These are phyloP conservation scores for Talaromyces sp. DNA, from an alignment of 2,329 filamentous ascomycete species.

Conservation along the genomic window DNA sequence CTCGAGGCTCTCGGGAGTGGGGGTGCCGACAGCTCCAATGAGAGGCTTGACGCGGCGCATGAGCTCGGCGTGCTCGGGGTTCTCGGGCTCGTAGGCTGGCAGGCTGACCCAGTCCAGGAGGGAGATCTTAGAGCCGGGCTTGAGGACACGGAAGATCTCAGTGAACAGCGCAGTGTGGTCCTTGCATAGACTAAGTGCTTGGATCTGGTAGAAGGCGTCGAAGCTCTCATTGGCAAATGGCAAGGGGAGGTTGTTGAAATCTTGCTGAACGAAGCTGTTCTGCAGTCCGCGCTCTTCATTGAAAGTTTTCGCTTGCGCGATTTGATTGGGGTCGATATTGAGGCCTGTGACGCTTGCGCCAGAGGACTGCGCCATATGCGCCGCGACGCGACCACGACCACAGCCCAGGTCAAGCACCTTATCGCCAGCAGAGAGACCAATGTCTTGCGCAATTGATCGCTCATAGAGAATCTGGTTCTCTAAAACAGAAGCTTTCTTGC, in stretches of 20 bases:
- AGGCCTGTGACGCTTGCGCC: constrained; percentile 55
- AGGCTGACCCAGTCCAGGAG: constrained; percentile 58
- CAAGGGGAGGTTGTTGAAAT: constrained; percentile 57
- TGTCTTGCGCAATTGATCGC: constrained; percentile 53
- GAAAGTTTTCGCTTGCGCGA: constrained; percentile 51
- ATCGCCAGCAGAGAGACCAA: constrained; percentile 51
- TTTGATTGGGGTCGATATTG: constrained; percentile 59
- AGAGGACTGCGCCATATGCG: constrained; percentile 55
- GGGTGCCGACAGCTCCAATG: constrained; percentile 59
- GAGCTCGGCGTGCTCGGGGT: constrained; percentile 53
- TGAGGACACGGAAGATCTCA: constrained; percentile 54
- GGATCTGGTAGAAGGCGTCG: constrained; percentile 62
- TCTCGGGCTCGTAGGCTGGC: constrained; percentile 51
- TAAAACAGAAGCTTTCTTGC: constrained; percentile 51
- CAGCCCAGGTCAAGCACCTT: constrained; percentile 57
- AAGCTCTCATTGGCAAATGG: constrained; percentile 55
- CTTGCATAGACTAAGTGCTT: constrained; percentile 58
- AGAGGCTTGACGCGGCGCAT: constrained; percentile 60
- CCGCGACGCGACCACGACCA: constrained; percentile 57
- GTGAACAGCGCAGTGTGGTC: constrained; percentile 51
- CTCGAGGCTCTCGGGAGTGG: constrained; percentile 53
- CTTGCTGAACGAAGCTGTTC: constrained; percentile 54
- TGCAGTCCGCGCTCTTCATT: constrained; percentile 48
- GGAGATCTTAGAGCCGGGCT: constrained; percentile 55
- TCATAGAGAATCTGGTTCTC: constrained; percentile 60